Conservation (phyloP, 306 rosid species). For the Vachellia collinsii region DNA sequence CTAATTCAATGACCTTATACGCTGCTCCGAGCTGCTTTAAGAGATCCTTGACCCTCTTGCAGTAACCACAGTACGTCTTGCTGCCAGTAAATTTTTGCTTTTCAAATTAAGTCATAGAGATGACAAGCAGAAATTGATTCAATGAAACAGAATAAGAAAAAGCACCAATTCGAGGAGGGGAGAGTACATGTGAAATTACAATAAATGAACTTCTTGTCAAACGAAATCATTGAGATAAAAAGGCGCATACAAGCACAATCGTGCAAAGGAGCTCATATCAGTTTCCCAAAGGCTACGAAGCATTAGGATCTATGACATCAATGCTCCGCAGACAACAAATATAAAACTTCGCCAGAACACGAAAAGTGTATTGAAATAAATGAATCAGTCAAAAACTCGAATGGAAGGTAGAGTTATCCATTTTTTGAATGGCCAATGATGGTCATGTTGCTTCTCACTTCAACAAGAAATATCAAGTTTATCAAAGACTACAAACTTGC, state of each 20-base stretch:
- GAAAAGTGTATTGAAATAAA: background rate
- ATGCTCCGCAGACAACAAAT: background rate
- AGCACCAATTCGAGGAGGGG: background rate
- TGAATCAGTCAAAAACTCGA: background rate
- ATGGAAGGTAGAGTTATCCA: background rate
- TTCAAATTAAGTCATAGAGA: conserved; percentile 8
- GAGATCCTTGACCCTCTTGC: conserved; percentile 69
- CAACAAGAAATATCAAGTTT: background rate
- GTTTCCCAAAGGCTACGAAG: conserved; percentile 2
- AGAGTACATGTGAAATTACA: background rate
- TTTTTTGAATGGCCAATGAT: background rate
- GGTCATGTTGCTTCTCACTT: background rate
- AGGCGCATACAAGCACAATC: background rate
- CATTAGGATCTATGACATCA: background rate
- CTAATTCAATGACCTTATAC: conserved; percentile 69
- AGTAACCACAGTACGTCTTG: conserved; percentile 85
- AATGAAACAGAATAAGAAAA: background rate
- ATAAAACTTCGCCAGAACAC: background rate
- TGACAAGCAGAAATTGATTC: background rate
- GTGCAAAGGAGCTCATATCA: background rate
- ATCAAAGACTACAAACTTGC: background rate
- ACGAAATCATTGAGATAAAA: background rate
- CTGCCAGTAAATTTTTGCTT: conserved; percentile 47
- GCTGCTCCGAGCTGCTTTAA: conserved; percentile 63
- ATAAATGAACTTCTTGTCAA: background rate